Conservation (phyloP, 495 filamentous ascomycete species). For the Mytilinidion resinicola region DNA sequence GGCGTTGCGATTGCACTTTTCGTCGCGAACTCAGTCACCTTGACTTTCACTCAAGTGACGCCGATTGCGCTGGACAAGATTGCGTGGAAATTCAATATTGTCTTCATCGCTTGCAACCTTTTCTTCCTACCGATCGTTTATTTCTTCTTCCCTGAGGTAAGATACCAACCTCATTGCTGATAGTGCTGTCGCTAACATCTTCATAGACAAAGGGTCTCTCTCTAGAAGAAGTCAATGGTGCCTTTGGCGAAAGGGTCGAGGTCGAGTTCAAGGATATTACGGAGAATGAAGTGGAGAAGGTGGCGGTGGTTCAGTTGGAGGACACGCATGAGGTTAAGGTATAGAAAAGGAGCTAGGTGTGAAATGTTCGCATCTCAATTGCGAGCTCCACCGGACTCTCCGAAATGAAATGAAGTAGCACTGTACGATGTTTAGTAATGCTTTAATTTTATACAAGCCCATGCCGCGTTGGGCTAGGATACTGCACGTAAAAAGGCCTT, state of each 20-base stretch:
- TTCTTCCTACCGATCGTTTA: constrained; percentile 34
- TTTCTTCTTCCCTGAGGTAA: constrained; percentile 39
- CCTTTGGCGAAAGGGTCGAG: constrained; percentile 40
- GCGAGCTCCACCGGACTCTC: no score
- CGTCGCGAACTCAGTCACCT: background rate
- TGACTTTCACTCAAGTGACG: constrained; percentile 43
- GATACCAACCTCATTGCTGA: background rate
- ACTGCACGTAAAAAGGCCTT: no score
- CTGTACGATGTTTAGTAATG: no score
- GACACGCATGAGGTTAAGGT: background rate
- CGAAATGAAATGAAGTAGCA: no score
- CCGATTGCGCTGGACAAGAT: constrained; percentile 43
- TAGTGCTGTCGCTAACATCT: background rate
- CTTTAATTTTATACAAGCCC: no score
- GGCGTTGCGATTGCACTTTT: background rate
- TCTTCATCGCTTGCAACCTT: constrained; percentile 38
- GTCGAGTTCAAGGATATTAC: background rate
- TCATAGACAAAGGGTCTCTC: constrained; percentile 46
- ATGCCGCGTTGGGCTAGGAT: no score
- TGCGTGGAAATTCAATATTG: constrained; percentile 43
- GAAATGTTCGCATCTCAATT: no score
- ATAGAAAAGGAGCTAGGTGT: no score
- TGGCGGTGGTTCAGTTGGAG: background rate
- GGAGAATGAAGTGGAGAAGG: background rate
- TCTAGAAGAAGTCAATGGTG: constrained; percentile 47